Base-by-base conservation (phyloP, 1,139 yeast species). In the Blastobotrys arbuscula region DNA sequence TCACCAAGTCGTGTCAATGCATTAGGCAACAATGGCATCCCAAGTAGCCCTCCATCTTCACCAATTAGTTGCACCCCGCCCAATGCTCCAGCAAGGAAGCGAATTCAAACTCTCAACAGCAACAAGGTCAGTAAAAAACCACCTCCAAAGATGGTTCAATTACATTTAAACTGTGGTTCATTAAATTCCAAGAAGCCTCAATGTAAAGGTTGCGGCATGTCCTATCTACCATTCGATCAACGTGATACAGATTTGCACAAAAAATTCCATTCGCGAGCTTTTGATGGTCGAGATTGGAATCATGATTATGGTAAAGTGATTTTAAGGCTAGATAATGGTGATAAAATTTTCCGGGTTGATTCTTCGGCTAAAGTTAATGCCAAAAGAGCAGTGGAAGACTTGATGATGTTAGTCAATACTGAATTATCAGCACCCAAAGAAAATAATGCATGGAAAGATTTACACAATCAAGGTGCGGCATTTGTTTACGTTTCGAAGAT, bases 201-300 rank as follows among this genome's bases (percentile, higher is more conserved):
- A 0, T 82, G 89, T 57, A 52, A 63, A 8, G 68, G 67, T 30
- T 83, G 90, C 64, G 78, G 78, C 6, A 81, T 82, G 87, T 70
- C 84, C 2, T 82, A 76, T 58, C 62, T 71, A 47, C 65, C 72
- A 4, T 70, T 72, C 50, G 58, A 79, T 12, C 61, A 68, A 13
- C 59, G 67, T 20, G 89, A 82, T 53, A 61, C 60, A 23, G 66
- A 66, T 31, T 50, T 74, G 12, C 92, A 83, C 56, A 58, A 64
- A 0, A 70, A 67, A 55, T 78, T 63, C 45, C 68, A 64, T 47
- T 47, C 55, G 5, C 55, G 57, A 72, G 63, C 89, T 75, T 57
- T 60, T 60, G 40, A 65, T 64, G 50, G 79, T 70, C 53, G 59
- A 68, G 47, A 71, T 65, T 54, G 89, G 90, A 2, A 62, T 72